Conservation (phyloP, 768 basidiomycete genomes). For the Kwoniella dendrophila region DNA sequence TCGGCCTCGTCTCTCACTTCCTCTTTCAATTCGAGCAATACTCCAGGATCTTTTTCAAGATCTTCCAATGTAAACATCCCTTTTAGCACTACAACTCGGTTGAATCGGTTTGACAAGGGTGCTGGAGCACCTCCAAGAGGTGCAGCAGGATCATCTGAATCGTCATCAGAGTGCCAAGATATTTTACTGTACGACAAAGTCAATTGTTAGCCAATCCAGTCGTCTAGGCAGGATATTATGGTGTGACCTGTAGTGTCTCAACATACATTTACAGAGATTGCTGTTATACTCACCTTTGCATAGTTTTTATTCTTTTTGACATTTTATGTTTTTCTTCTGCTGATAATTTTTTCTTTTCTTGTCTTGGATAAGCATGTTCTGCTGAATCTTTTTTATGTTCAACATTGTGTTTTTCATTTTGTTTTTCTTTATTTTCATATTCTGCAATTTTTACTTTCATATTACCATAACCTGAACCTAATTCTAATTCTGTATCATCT, state of each 20-base stretch:
- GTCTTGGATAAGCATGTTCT: conserved; percentile 48
- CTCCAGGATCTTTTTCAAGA: conserved; percentile 77
- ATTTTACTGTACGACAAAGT: conserved; percentile 69
- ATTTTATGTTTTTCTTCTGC: conserved; percentile 54
- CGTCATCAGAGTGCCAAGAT: conserved; percentile 93
- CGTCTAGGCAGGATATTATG: no score
- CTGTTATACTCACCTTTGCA: conserved; percentile 61
- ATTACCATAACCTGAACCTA: conserved; percentile 68
- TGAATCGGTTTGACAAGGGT: conserved; percentile 63
- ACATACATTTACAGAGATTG: no score
- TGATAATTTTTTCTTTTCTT: conserved; percentile 56
- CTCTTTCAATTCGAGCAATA: conserved; percentile 90
- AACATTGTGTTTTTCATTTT: conserved; percentile 7
- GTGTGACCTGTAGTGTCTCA: no score
- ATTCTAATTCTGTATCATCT: conserved; percentile 85
- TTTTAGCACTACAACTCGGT: conserved; percentile 80
- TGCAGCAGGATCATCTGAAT: conserved; percentile 64
- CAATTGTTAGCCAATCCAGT: no score
- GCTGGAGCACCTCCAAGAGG: conserved; percentile 38
- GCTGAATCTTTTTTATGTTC: conserved; percentile 48
- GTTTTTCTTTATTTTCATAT: conserved; percentile 35
- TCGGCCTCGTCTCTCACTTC: conserved; percentile 94
- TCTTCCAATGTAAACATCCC: conserved; percentile 91
- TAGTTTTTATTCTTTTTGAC: conserved; percentile 51
- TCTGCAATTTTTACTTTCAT: conserved; percentile 55